phyloP scores from a whole-genome alignment of 495 filamentous ascomycete genomes.

The Filosporella fistucella region DNA sequence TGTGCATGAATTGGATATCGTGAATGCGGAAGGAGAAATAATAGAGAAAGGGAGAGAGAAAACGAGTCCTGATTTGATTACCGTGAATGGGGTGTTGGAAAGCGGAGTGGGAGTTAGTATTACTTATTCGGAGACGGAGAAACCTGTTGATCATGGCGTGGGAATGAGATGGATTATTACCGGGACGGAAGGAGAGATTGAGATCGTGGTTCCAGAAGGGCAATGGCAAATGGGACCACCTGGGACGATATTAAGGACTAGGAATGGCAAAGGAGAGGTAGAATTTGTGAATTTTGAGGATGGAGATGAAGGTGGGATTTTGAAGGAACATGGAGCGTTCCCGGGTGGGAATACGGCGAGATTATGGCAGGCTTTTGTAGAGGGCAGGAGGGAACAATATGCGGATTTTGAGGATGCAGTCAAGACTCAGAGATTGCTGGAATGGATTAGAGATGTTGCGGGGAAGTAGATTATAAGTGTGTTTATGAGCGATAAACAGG shows the following conservation, averaged over 20 bases:
- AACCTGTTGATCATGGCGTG: slow-evolving; percentile 24
- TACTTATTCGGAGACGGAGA: slow-evolving; percentile 27
- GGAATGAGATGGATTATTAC: slow-evolving; percentile 38
- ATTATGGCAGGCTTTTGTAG: slow-evolving; percentile 2
- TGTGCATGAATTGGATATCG: slow-evolving; percentile 24
- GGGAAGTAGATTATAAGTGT: neutral
- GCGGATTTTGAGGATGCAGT: slow-evolving; percentile 5
- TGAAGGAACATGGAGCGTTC: neutral
- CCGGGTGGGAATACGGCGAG: slow-evolving; percentile 3
- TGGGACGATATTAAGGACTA: neutral
- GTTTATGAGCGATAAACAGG: neutral
- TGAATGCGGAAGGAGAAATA: slow-evolving; percentile 23
- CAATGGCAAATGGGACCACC: slow-evolving; percentile 1
- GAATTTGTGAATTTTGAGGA: neutral
- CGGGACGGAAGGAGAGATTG: slow-evolving; percentile 41
- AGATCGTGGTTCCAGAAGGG: slow-evolving; percentile 22
- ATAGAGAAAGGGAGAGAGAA: slow-evolving; percentile 23
- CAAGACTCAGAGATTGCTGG: slow-evolving; percentile 4
- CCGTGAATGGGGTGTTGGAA: slow-evolving; percentile 36
- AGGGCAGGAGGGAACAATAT: slow-evolving; percentile 1
- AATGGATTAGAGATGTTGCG: slow-evolving; percentile 5
- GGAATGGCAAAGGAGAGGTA: neutral
- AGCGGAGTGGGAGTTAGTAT: slow-evolving; percentile 32
- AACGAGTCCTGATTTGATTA: slow-evolving; percentile 35
- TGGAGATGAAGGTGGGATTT: neutral